Evolutionary conservation across 1,139 yeast species (phyloP), one percentile per base, ranked within the genome.

Genomic region (Debaryomyces udenii): DNA sequence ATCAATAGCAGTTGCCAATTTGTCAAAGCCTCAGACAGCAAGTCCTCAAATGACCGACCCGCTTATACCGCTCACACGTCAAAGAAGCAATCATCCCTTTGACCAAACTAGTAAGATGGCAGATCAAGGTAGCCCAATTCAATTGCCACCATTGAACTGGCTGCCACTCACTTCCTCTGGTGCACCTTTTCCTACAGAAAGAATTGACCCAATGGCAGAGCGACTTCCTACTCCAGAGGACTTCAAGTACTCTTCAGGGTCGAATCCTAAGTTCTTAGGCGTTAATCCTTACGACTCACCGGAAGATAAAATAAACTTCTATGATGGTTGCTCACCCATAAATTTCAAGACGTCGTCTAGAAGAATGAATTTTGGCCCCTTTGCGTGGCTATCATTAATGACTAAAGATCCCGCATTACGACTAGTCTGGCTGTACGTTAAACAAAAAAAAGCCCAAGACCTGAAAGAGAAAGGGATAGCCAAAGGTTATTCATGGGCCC

Each of bases 301-400:
- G 17, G 47, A 52, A 5, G 67, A 61, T 18, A 40, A 52, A 1
- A 59, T 69, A 24, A 68, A 65, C 43, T 63, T 69, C 37, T 68
- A 61, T 44, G 60, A 57, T n/a, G 67, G 62, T 3, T 63, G 59
- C 45, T 48, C 62, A 10, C 57, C 71, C 0, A 40, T 61, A 2
- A 55, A 58, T 38, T 40, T 52, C 16, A 59, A 56, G 37, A 62
- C 55, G 9, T 34, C 48, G 2, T 45, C 58, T 1, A 50, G 71
- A 31, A 49, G 67, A 35, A 58, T 62, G 35, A 59, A 61, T 38
- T 64, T 59, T 49, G 78, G 75, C 1, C 66, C 75, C 0, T 63
- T 70, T 39, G 56, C 78, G 0, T 68, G 77, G 68, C 48, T 70
- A 4, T 58, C 77, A 0, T 47, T 74, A 10, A 50, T 70, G 49